These are phyloP conservation scores for Hypseocharis bilobata DNA, from an alignment of 441 rosid species.

Conservation along the genomic window DNA sequence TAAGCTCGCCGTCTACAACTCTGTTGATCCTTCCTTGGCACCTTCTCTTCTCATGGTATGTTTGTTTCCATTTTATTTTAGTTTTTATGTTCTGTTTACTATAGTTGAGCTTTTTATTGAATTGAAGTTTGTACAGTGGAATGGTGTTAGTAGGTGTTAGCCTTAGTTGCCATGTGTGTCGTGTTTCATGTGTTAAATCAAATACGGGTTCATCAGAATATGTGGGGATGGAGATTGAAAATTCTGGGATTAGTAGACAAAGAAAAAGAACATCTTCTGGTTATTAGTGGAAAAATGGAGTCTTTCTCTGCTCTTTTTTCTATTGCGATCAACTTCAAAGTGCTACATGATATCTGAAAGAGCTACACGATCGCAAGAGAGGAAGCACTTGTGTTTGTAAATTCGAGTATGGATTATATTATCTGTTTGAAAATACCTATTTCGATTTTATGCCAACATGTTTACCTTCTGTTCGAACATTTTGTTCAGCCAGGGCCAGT, in stretches of 20 bases:
- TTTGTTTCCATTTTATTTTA: conserved; percentile 18
- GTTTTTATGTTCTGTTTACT: not conserved
- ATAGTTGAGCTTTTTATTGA: not conserved
- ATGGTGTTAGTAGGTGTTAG: not conserved
- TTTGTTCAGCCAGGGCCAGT: not conserved
- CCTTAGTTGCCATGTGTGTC: not conserved
- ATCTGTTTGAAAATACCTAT: too few species aligned
- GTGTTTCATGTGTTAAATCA: not conserved
- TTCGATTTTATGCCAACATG: not conserved
- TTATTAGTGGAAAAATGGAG: not conserved
- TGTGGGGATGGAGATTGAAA: not conserved
- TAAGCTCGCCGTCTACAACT: conserved; percentile 93
- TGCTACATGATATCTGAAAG: not conserved
- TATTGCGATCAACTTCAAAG: not conserved
- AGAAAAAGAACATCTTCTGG: not conserved
- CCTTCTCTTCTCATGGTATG: conserved; percentile 98
- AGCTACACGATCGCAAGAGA: not conserved
- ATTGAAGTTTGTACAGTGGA: not conserved
- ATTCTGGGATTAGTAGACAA: not conserved
- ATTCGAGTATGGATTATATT: too few species aligned
- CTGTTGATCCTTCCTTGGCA: conserved; percentile 98
- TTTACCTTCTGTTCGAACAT: not conserved
- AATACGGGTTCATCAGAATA: not conserved
- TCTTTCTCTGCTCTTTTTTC: not conserved
- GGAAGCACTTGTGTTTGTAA: too few species aligned